Evolutionary conservation across 1,284 basidiomycete genomes (phyloP).

Genomic region (Malassezia sympodialis): DNA sequence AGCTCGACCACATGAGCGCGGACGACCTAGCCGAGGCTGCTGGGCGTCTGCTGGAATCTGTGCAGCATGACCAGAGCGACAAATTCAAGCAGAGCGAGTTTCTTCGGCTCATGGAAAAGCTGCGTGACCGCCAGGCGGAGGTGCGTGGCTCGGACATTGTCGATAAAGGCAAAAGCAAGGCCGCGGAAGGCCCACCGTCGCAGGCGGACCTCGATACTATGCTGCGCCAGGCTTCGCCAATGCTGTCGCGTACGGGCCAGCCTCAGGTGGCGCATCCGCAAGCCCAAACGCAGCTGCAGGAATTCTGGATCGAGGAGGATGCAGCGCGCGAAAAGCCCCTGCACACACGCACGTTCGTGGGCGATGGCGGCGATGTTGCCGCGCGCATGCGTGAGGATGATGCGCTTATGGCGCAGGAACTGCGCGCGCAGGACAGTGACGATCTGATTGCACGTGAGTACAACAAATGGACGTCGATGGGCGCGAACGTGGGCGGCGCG

Average conservation of each 20-base stretch:
- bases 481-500: conserved; percentile 26
- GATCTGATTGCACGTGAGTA: conserved; percentile 32
- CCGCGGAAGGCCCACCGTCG: conserved; percentile 12
- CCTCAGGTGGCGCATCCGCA: not conserved
- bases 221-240: not conserved
- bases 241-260: not conserved
- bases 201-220: conserved; percentile 16
- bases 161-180: conserved; percentile 31
- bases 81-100: conserved; percentile 85
- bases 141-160: conserved; percentile 74
- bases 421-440: not conserved
- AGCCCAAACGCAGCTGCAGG: conserved; percentile 24
- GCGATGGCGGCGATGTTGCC: conserved; percentile 36
- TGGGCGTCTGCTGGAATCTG: conserved; percentile 46
- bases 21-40: conserved; percentile 49
- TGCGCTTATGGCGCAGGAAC: not conserved
- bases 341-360: conserved; percentile 24
- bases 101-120: conserved; percentile 70
- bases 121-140: conserved; percentile 71
- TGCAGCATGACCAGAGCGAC: conserved; percentile 57
- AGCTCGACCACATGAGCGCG: conserved; percentile 22
- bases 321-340: conserved; percentile 24
- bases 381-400: conserved; percentile 41
- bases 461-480: conserved; percentile 29
- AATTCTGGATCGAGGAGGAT: conserved; percentile 45